Conservation (phyloP, 441 rosid genomes). For the Adansonia madagascariensis region DNA sequence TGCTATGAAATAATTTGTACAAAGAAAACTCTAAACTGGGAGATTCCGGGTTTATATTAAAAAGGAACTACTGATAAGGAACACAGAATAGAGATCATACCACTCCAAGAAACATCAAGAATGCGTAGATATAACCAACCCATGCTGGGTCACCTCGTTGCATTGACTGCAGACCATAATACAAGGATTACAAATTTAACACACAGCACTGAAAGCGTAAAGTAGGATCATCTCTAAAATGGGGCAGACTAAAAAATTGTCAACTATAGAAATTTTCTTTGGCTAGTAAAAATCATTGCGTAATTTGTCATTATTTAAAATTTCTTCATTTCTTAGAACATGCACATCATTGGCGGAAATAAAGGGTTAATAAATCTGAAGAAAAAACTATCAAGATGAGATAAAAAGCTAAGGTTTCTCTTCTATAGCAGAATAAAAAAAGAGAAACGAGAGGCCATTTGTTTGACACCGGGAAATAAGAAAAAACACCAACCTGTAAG, state of each 20-base stretch:
- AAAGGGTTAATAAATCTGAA: neutral
- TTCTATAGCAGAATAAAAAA: constrained; percentile 14
- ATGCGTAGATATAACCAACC: constrained; percentile 87
- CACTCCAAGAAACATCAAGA: constrained; percentile 81
- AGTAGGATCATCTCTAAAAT: neutral
- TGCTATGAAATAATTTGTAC: neutral
- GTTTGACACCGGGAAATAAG: neutral
- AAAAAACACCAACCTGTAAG: constrained; percentile 56
- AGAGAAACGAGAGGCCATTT: neutral
- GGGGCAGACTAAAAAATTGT: neutral
- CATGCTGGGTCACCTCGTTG: constrained; percentile 90
- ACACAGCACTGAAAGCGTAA: neutral
- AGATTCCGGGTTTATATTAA: neutral
- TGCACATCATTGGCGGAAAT: neutral
- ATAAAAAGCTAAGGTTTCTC: neutral
- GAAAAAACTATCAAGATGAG: neutral
- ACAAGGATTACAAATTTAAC: constrained; percentile 15
- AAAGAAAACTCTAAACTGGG: neutral
- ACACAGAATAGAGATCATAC: constrained; percentile 46
- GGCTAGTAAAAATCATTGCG: neutral
- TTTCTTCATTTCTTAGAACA: neutral
- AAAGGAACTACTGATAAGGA: constrained; percentile 7
- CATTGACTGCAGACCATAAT: constrained; percentile 75
- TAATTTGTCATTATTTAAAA: neutral
- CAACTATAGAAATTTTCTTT: neutral